These are phyloP conservation scores for Metschnikowia bowlesiae DNA, from an alignment of 805 yeast species.

Conservation along the genomic window DNA sequence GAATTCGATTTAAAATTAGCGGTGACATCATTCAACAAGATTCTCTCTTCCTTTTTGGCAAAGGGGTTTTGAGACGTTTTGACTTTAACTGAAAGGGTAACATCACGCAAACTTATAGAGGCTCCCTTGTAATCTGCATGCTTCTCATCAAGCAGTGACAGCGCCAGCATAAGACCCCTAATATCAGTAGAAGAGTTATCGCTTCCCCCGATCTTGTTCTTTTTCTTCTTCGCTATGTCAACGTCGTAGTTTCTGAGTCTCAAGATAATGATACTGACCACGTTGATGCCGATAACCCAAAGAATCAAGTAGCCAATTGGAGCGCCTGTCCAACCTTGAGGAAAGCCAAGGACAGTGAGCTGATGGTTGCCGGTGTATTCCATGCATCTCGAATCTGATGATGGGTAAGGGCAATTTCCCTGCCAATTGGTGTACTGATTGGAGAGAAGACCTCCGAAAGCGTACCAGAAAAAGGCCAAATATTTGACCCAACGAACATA, in stretches of 20 bases:
- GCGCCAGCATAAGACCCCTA: neutral
- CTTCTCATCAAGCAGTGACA: slow-evolving; percentile 8
- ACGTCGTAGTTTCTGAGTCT: slow-evolving; percentile 48
- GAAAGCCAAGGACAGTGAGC: slow-evolving; percentile 55
- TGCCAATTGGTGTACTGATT: slow-evolving; percentile 60
- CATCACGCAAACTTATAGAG: slow-evolving; percentile 10
- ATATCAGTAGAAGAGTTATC: neutral
- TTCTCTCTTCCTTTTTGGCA: slow-evolving; percentile 10
- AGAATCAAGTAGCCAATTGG: slow-evolving; percentile 60
- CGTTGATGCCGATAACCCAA: slow-evolving; percentile 54
- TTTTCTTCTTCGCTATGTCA: slow-evolving; percentile 40
- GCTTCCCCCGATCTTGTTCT: slow-evolving; percentile 27
- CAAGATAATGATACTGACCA: slow-evolving; percentile 46
- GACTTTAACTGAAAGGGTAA: slow-evolving; percentile 15
- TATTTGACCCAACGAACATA: slow-evolving; percentile 84
- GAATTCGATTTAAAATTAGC: slow-evolving; percentile 53
- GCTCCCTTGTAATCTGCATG: slow-evolving; percentile 5
- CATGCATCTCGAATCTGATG: slow-evolving; percentile 20
- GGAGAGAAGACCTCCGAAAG: slow-evolving; percentile 62
- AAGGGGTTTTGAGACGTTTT: slow-evolving; percentile 7
- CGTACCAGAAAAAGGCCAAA: slow-evolving; percentile 72
- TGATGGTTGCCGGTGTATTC: slow-evolving; percentile 55
- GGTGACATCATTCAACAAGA: slow-evolving; percentile 37
- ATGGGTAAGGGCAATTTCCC: slow-evolving; percentile 56
- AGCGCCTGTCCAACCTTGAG: slow-evolving; percentile 56